Evolutionary conservation across 257 asterid species (phyloP).

Genomic region (Euphrasia confusa): DNA sequence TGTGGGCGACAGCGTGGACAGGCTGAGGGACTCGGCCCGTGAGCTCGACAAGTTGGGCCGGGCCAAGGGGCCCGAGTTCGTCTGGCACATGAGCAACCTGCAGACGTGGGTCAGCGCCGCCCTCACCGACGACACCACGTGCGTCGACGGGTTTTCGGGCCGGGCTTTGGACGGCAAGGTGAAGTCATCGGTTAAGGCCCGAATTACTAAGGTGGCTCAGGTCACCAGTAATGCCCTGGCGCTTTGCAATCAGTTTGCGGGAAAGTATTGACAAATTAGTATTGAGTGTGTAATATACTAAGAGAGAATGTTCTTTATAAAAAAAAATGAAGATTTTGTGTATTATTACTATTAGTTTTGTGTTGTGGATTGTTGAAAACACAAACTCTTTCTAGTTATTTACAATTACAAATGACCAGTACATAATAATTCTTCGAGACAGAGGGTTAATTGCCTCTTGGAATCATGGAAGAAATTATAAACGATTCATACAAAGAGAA

Average conservation of each 20-base stretch:
- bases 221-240: slow-evolving; percentile 47
- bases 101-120: slow-evolving; percentile 51
- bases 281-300: too few species aligned
- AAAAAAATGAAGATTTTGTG: too few species aligned
- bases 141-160: slow-evolving; percentile 39
- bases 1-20: slow-evolving; percentile 42
- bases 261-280: slow-evolving; percentile 19
- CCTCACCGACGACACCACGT: slow-evolving; percentile 34
- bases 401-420: too few species aligned
- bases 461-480: too few species aligned
- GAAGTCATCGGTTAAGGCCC: slow-evolving; percentile 25
- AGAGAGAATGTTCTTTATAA: too few species aligned
- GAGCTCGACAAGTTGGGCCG: slow-evolving; percentile 32
- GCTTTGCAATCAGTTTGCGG: slow-evolving; percentile 35
- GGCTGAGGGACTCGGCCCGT: slow-evolving; percentile 36
- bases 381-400: too few species aligned
- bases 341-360: too few species aligned
- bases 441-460: too few species aligned
- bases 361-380: too few species aligned
- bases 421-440: too few species aligned
- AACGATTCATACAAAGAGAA: too few species aligned
- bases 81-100: slow-evolving; percentile 36
- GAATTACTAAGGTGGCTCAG: slow-evolving; percentile 32
- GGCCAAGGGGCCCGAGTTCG: slow-evolving; percentile 26
- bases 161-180: slow-evolving; percentile 29